A percentile compares a stretch with the other conserved stretches of the same genome.
These are phyloP conservation scores for Diaporthe aspalathi DNA, from an alignment of 2,329 filamentous ascomycete genomes.

Conservation along the genomic window DNA sequence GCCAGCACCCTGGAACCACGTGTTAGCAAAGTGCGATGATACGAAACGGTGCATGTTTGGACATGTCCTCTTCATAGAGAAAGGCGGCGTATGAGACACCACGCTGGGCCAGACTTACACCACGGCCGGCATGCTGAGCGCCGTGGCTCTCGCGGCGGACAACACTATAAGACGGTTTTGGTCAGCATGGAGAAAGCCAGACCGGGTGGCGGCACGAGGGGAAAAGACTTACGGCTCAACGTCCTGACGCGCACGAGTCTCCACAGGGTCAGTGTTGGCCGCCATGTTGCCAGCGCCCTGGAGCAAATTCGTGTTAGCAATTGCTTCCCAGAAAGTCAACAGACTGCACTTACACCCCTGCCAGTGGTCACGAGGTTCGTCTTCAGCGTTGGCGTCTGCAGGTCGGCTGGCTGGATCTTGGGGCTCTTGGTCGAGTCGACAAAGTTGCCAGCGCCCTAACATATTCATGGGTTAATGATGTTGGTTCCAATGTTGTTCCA, in stretches of 20 bases:
- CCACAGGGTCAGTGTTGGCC: conserved; percentile 74
- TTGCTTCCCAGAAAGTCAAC: not conserved
- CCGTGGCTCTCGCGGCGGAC: conserved; percentile 67
- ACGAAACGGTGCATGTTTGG: not conserved
- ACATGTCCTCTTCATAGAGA: not conserved
- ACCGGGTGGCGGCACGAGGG: conserved; percentile 38
- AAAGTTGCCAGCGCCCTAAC: conserved; percentile 75
- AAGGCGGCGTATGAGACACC: not conserved
- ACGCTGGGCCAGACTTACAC: conserved; percentile 46
- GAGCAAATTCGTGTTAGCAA: not conserved
- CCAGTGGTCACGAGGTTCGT: conserved; percentile 87
- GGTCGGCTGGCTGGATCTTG: conserved; percentile 68
- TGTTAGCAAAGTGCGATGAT: not conserved
- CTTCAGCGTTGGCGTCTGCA: conserved; percentile 87
- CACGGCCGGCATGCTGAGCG: conserved; percentile 76
- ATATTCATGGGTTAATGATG: not conserved
- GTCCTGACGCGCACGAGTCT: conserved; percentile 85
- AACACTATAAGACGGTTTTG: conserved; percentile 52
- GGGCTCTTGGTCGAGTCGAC: conserved; percentile 62
- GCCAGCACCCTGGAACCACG: conserved; percentile 66
- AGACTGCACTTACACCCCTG: conserved; percentile 53
- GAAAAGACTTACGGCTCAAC: conserved; percentile 72
- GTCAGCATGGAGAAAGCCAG: conserved; percentile 42
- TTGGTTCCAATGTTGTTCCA: not conserved
- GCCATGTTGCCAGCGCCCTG: conserved; percentile 87